Evolutionary conservation across 768 basidiomycete species (phyloP).

Genomic region (Pleurotus pulmonarius): DNA sequence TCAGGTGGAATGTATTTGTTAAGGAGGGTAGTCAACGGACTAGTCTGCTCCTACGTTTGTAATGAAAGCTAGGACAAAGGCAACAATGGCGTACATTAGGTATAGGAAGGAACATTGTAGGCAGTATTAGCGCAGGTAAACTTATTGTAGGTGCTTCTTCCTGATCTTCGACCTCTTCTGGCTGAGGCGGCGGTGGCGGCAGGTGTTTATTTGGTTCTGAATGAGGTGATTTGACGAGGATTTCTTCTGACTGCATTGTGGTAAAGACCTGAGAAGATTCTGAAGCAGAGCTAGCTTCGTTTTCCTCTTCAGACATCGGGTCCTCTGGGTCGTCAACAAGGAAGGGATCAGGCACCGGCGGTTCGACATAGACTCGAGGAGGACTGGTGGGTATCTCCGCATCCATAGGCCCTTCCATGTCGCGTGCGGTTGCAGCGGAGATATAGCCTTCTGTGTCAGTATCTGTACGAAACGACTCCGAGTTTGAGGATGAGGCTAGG

Average conservation of each 20-base stretch:
- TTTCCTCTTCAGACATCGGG: slow-evolving; percentile 36
- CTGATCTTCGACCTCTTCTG: slow-evolving; percentile 42
- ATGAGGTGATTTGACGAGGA: slow-evolving; percentile 31
- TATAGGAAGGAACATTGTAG: slow-evolving; percentile 85
- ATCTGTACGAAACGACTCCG: too few relatives aligned
- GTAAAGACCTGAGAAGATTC: slow-evolving; percentile 29
- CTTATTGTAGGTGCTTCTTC: slow-evolving; percentile 55
- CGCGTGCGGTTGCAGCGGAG: neutral
- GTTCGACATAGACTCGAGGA: slow-evolving; percentile 32
- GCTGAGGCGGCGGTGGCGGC: slow-evolving; percentile 36
- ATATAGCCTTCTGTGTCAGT: neutral
- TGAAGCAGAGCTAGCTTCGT: slow-evolving; percentile 16
- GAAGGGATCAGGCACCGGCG: slow-evolving; percentile 58
- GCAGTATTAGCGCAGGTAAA: slow-evolving; percentile 63
- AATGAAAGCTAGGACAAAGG: slow-evolving; percentile 39
- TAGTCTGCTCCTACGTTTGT: slow-evolving; percentile 60
- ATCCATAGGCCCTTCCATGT: neutral
- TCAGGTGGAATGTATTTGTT: slow-evolving; percentile 84
- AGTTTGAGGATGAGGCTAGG: neutral
- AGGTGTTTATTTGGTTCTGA: slow-evolving; percentile 54
- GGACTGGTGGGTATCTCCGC: slow-evolving; percentile 25
- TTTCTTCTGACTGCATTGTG: slow-evolving; percentile 34
- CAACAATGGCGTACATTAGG: slow-evolving; percentile 74
- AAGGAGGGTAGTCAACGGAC: slow-evolving; percentile 76
- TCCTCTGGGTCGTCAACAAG: slow-evolving; percentile 54